Evolutionary conservation across 73 alveolate species (phyloP), one percentile per base, ranked within the genome.

Genomic region (Symbiodinium pilosum): DNA sequence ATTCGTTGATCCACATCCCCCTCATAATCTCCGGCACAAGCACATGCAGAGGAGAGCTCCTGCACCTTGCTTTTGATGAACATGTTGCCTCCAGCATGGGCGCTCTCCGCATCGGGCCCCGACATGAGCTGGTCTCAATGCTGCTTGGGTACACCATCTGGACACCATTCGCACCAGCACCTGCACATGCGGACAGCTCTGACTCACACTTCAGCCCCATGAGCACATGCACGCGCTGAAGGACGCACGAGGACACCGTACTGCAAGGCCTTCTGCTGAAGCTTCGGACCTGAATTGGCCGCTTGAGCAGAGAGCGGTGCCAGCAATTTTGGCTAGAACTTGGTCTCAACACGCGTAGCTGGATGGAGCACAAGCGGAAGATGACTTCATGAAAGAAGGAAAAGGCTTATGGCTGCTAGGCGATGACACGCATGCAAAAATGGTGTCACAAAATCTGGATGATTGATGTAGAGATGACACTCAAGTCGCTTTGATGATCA

Each of bases 1-100:
- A n/a, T n/a, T n/a, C n/a, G n/a, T n/a, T n/a, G n/a, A n/a, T n/a
- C n/a, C n/a, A n/a, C n/a, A n/a, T n/a, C n/a, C n/a, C n/a, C n/a
- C n/a, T n/a, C n/a, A n/a, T n/a, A n/a, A n/a, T n/a, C n/a, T n/a
- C n/a, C n/a, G 73, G 20, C 73, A n/a, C n/a, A 6, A 47, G 59
- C 59, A 64, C 32, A 38, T 2, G 40, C 20, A 32, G n/a, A n/a
- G n/a, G n/a, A n/a, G n/a, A n/a, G 91, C 93, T 93, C 93, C 84
- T 73, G 47, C 47, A 93, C 98, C 93, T 93, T 93, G 91, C 71
- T 73, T 71, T 93, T 93, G 98, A 93, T 93, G 77, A 93, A 93
- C 98, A 93, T 93, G 68, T 93, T 93, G 93, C 68, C 89, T 73
- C 44, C 44, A 12, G n/a, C n/a, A n/a, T 26, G 85, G 12, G 30